Base-by-base conservation (phyloP, 176 grass and related monocot genomes). In the Oryza glaberrima region DNA sequence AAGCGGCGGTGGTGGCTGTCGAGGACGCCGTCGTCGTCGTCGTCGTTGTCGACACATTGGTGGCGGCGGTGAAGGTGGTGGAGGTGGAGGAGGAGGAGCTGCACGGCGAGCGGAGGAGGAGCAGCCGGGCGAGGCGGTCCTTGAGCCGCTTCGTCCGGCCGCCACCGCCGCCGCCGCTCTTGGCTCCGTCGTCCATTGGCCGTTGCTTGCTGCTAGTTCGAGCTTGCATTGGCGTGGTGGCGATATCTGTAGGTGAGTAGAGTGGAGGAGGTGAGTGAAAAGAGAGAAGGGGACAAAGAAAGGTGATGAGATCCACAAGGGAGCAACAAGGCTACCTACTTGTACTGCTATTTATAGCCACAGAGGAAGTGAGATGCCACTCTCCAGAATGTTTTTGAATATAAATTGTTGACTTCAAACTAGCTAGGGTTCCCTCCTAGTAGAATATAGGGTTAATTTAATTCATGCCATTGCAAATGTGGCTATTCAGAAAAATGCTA, bases 81-180 rank as follows among this genome's bases (percentile, higher is more conserved):
- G 85, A 75, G 71, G 88, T 68, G 16, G 90, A 80, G 22, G 36
- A 82, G 20, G 90, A 88, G 4, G 83, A 82, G 81, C 88, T 97
- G 86, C 92, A 94, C 1, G 88, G 68, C 11, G 84, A 88, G 35
- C 90, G 86, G 69, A 82, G 81, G 47, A 92, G 70, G 25, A 97
- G 88, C 72, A 97, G 79, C 65, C 89, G 81, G 1, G 84, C 82
- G 3, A 97, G 88, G 19, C 84, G 83, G 70, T 97, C 88, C 73
- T 91, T 97, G 44, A 97, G 74, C 71, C 79, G 75, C 47, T 26
- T 58, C 47, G 12, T 49, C 54, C 54, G 54, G 54, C 54, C 47
- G 35, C 76, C 36, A 22, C 66, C 84, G 54, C 54, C 36, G 35
- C 76, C 36, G 28, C 66, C 84, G 19, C 67, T 56, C 44, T 69